Percentiles rank a stretch among this genome's conserved stretches.
These are phyloP conservation scores for Colletotrichum kahawae DNA, from an alignment of 2,329 filamentous ascomycete genomes.

Conservation along the genomic window DNA sequence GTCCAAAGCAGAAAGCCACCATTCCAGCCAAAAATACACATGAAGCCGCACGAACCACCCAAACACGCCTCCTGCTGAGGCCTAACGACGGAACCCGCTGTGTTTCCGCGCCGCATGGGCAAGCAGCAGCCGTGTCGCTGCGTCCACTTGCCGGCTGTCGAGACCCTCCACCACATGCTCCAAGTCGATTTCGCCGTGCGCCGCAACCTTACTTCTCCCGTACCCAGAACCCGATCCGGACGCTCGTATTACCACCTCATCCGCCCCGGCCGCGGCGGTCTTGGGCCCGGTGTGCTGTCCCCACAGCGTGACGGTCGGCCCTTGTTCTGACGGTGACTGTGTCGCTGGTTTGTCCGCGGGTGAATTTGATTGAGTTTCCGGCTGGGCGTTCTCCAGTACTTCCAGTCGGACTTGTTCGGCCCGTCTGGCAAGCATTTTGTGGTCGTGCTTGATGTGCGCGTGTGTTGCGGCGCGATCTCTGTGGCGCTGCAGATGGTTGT, in stretches of 20 bases:
- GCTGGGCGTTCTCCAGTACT: too few species aligned
- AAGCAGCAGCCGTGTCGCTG: neutral
- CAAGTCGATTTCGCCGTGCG: neutral
- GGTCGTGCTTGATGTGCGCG: slow-evolving; percentile 1
- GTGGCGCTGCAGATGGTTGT: slow-evolving; percentile 16
- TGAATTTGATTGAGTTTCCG: neutral
- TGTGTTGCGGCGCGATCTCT: slow-evolving; percentile 11
- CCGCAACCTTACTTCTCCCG: neutral
- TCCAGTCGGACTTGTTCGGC: neutral
- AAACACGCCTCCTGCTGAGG: neutral
- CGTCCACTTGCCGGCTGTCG: slow-evolving; percentile 2
- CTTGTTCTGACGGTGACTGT: neutral
- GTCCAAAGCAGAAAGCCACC: neutral
- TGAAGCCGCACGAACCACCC: neutral
- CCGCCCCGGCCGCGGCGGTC: neutral
- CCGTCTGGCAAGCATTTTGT: neutral
- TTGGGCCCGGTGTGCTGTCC: neutral
- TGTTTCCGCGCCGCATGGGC: neutral
- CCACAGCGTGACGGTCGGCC: neutral
- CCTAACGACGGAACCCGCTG: neutral
- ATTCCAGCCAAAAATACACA: neutral
- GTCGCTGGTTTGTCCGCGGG: neutral
- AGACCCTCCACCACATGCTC: neutral
- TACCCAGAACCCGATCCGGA: neutral
- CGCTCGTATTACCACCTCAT: neutral